Percentiles rank a stretch among this genome's conserved stretches.
Evolutionary conservation across 2,329 filamentous ascomycete genomes (phyloP).

Genomic region (Clarireedia homoeocarpa): DNA sequence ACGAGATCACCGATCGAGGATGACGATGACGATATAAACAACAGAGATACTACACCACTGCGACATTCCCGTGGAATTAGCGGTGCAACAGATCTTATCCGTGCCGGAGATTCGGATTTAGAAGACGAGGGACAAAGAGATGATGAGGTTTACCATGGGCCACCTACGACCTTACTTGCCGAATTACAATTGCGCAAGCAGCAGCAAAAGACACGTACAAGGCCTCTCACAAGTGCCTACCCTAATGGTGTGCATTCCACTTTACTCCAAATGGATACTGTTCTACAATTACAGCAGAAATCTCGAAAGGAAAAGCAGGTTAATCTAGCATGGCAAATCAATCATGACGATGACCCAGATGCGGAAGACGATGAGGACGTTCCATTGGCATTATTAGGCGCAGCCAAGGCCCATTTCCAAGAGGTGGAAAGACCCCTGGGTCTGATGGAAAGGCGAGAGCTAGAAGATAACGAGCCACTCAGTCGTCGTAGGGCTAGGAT

Average conservation of each 20-base stretch:
- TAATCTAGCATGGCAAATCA: conserved; percentile 83
- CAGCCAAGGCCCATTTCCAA: conserved; percentile 37
- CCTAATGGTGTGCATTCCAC: conserved; percentile 86
- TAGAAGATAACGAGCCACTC: conserved; percentile 84
- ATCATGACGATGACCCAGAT: conserved; percentile 40
- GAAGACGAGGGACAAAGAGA: conserved; percentile 36
- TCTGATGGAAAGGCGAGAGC: conserved; percentile 69
- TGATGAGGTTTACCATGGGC: conserved; percentile 52
- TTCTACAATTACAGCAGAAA: conserved; percentile 75
- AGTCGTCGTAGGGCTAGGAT: conserved; percentile 27
- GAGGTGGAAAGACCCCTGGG: conserved; percentile 60
- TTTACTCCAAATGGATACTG: conserved; percentile 80
- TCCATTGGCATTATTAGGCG: conserved; percentile 74
- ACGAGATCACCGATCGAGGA: conserved; percentile 17
- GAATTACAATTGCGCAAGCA: conserved; percentile 88
- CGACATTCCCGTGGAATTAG: conserved; percentile 12
- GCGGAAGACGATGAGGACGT: conserved; percentile 71
- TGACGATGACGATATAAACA: conserved; percentile 20
- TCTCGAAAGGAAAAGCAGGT: conserved; percentile 68
- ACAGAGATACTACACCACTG: conserved; percentile 18
- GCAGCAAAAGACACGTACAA: conserved; percentile 73
- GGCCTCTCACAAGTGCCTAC: conserved; percentile 51
- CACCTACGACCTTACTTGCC: conserved; percentile 83
- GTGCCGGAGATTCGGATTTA: conserved; percentile 30
- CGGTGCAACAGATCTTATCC: conserved; percentile 12